Percentiles rank a stretch among this genome's conserved stretches.
Conservation (phyloP, 768 basidiomycete genomes). For the Xerocomellus dryophilus region DNA sequence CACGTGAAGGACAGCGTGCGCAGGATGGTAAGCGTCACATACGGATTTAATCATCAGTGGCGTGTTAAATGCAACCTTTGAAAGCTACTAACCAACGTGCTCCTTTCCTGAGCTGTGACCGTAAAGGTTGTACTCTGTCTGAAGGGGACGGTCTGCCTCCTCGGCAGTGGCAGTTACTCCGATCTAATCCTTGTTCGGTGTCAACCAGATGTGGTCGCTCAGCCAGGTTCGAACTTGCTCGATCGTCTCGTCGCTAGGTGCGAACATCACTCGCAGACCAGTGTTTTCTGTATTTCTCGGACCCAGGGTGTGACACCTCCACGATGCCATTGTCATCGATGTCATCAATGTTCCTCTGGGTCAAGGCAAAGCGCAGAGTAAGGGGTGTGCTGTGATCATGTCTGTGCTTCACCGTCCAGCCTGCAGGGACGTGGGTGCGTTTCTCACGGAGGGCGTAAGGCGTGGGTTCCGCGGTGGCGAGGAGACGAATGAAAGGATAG, state of each 20-base stretch:
- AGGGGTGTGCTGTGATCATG: no score
- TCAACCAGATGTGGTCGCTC: slow-evolving; percentile 19
- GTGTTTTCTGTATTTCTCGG: slow-evolving; percentile 31
- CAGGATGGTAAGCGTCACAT: slow-evolving; percentile 34
- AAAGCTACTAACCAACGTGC: slow-evolving; percentile 26
- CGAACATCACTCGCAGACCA: no score
- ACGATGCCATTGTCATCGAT: no score
- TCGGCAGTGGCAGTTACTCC: slow-evolving; percentile 28
- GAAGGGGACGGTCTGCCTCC: slow-evolving; percentile 34
- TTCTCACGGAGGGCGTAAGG: no score
- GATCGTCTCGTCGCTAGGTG: slow-evolving; percentile 25
- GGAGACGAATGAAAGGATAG: slow-evolving; percentile 6
- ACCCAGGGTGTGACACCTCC: slow-evolving; percentile 35
- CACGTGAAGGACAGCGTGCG: no score
- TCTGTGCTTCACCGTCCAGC: slow-evolving; percentile 34
- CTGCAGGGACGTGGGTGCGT: slow-evolving; percentile 15
- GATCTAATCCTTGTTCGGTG: slow-evolving; percentile 25
- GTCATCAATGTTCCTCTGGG: no score
- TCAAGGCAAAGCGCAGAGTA: slow-evolving; percentile 33
- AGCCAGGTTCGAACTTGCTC: slow-evolving; percentile 31
- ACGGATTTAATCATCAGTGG: slow-evolving; percentile 19
- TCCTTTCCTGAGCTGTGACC: no score
- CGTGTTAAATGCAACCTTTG: neutral
- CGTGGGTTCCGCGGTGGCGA: no score
- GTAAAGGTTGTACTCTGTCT: slow-evolving; percentile 35